Percentiles rank a stretch among this genome's conserved stretches.
These are phyloP conservation scores for Plasmodium coatneyi DNA, from an alignment of 169 alveolate genomes.

Conservation along the genomic window DNA sequence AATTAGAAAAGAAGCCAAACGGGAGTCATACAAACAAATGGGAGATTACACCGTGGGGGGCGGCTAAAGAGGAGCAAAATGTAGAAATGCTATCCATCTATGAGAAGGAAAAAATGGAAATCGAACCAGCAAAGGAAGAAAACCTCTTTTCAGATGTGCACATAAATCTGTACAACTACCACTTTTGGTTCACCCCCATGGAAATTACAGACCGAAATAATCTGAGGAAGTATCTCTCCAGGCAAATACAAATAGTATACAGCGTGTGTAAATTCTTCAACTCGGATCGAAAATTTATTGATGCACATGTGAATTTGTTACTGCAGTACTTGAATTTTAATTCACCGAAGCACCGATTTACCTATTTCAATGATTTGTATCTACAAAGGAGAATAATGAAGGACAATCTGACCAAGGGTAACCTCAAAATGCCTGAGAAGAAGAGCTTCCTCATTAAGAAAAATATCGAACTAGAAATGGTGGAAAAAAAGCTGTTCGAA, in stretches of 20 bases:
- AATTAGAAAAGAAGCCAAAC: background rate
- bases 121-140: background rate
- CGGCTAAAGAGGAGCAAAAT: background rate
- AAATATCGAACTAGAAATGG: constrained; percentile 57
- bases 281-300: constrained; percentile 73
- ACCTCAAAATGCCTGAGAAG: constrained; percentile 10
- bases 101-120: constrained; percentile 21
- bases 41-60: background rate
- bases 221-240: constrained; percentile 70
- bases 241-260: constrained; percentile 71
- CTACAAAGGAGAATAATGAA: constrained; percentile 59
- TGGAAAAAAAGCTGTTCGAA: constrained; percentile 67
- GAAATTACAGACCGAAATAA: constrained; percentile 70
- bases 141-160: constrained; percentile 16
- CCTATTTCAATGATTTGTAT: constrained; percentile 64
- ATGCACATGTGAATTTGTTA: constrained; percentile 69
- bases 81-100: background rate
- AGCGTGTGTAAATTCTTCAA: constrained; percentile 75
- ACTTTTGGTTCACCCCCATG: constrained; percentile 75
- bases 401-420: constrained; percentile 13
- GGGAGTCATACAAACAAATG: background rate
- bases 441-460: constrained; percentile 13
- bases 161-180: constrained; percentile 65
- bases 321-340: constrained; percentile 73
- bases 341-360: constrained; percentile 62